Conservation (phyloP, 805 yeast genomes). For the Cyberlindnera euphorbiiphila region DNA sequence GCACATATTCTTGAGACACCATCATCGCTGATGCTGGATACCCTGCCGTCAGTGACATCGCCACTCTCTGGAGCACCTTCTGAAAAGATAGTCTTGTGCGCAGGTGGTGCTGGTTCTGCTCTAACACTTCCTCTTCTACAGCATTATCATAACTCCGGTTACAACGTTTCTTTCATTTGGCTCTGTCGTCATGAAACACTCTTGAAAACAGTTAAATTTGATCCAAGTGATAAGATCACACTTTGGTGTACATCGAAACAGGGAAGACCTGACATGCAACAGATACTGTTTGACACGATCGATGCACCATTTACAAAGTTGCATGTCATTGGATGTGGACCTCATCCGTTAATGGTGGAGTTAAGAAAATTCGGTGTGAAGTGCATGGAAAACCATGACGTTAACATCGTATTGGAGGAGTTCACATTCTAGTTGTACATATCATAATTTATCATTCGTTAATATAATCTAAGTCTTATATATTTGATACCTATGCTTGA, state of each 20-base stretch:
- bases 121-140: slow-evolving; percentile 17
- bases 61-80: too few relatives aligned
- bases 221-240: slow-evolving; percentile 1
- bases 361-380: slow-evolving; percentile 23
- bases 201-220: slow-evolving; percentile 5
- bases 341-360: slow-evolving; percentile 16
- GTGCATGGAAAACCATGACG: slow-evolving; percentile 4
- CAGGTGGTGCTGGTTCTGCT: slow-evolving; percentile 24
- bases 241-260: slow-evolving; percentile 20
- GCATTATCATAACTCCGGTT: slow-evolving; percentile 4
- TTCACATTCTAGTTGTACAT: slow-evolving; percentile 21
- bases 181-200: slow-evolving; percentile 16
- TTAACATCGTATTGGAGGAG: slow-evolving; percentile 24
- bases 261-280: slow-evolving; percentile 22
- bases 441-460: background rate
- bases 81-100: slow-evolving; percentile 19
- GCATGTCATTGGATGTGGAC: slow-evolving; percentile 28
- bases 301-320: slow-evolving; percentile 5
- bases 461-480: too few relatives aligned
- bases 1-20: background rate
- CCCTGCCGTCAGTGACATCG: too few relatives aligned
- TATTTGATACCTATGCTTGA: too few relatives aligned
- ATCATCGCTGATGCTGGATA: too few relatives aligned
- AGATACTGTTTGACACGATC: slow-evolving; percentile 14
- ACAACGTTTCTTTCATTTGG: slow-evolving; percentile 25